Evolutionary conservation across 129 eudicot species (phyloP), one percentile per base, ranked within the genome.

Genomic region (Helianthus tuberosus): DNA sequence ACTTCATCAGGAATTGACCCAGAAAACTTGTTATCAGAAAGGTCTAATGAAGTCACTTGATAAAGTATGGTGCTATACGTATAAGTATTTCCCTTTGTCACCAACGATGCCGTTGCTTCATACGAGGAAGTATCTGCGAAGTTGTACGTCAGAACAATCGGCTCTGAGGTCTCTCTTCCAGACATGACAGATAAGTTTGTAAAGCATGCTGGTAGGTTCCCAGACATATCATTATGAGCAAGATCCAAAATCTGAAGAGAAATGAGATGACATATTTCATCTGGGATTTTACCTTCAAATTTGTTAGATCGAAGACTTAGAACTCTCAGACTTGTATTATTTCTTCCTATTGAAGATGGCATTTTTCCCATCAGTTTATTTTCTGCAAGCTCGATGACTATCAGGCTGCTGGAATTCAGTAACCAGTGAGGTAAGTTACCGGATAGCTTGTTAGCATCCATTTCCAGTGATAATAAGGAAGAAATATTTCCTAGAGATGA

Each of bases 121-220:
- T 25, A 25, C 29, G 1, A 1, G 1, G 2, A 1, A 2, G 64
- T 0, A 46, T n/a, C n/a, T n/a, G n/a, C n/a, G n/a, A n/a, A n/a
- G n/a, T n/a, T n/a, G n/a, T n/a, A n/a, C n/a, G n/a, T 39, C 58
- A 5, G 65, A 43, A 52, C 1, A 64, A 75, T 17, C 3, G 57
- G 52, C 12, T 13, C 15, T 32, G 62, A 61, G 1, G 14, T 64
- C 43, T 46, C 16, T 7, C 58, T n/a, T 44, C 68, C 64, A 8
- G 59, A 32, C 67, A 76, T 76, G 72, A 73, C 43, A 15, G 52
- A 50, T 35, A 80, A 68, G 20, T 84, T 80, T 12, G 51, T 8
- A 16, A 84, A 57, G 49, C 88, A 84, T 51, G 39, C 58, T 11
- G 88, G 88, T 29, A 84, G 72, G 5, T 50, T 66, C 11, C 88